These are phyloP conservation scores for Annulohypoxylon bovei DNA, from an alignment of 495 filamentous ascomycete species.

Conservation along the genomic window DNA sequence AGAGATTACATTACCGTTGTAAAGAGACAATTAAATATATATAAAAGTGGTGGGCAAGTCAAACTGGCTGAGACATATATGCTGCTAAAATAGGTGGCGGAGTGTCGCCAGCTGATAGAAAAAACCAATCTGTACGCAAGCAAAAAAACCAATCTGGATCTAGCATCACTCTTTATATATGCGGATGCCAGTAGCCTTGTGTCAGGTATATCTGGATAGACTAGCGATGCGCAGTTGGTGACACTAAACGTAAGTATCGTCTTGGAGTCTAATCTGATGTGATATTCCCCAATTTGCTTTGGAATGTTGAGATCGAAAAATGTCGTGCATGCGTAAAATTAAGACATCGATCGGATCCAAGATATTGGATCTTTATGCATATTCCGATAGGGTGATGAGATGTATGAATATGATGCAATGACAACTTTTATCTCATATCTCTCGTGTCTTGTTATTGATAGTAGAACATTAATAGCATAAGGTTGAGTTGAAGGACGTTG, in stretches of 20 bases:
- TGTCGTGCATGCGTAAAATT: slow-evolving; percentile 12
- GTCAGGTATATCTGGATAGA: not conserved
- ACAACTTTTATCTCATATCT: too few relatives aligned
- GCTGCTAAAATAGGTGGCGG: too few relatives aligned
- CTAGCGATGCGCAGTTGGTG: slow-evolving; percentile 3
- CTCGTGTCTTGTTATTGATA: too few relatives aligned
- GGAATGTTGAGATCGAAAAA: not conserved
- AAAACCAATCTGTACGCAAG: too few relatives aligned
- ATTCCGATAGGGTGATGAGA: not conserved
- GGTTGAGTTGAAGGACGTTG: not conserved
- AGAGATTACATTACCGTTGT: too few relatives aligned
- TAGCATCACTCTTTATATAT: not conserved
- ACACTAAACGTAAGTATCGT: not conserved
- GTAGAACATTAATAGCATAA: too few relatives aligned
- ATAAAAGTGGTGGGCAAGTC: too few relatives aligned
- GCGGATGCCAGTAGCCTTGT: slow-evolving; percentile 17
- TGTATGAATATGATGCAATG: too few relatives aligned
- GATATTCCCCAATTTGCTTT: not conserved
- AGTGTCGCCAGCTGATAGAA: too few relatives aligned
- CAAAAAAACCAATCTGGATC: not conserved
- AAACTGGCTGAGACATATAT: too few relatives aligned
- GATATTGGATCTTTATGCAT: not conserved
- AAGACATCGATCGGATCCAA: not conserved
- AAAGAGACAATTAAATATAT: not conserved
- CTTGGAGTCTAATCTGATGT: slow-evolving; percentile 3